A percentile compares a stretch with the other conserved stretches of the same genome.
Evolutionary conservation across 2,329 filamentous ascomycete genomes (phyloP).

Genomic region (Zymoseptoria crescenta): DNA sequence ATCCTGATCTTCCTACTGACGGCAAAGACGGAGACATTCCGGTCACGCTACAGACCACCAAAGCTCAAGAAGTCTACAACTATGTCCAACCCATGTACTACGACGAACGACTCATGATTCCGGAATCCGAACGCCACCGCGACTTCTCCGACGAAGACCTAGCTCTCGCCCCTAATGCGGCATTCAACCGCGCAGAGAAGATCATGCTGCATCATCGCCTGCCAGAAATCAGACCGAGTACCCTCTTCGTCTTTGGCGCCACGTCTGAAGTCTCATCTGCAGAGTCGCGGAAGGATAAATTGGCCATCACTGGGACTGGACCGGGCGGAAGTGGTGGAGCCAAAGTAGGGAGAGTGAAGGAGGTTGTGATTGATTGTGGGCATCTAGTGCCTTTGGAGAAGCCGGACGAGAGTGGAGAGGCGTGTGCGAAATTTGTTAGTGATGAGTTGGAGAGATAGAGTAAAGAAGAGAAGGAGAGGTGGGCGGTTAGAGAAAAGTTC

Average conservation of each 20-base stretch:
- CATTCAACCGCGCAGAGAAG: neutral
- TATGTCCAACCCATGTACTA: constrained; percentile 5
- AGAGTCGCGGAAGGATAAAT: constrained; percentile 28
- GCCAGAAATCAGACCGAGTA: neutral
- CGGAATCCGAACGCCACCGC: neutral
- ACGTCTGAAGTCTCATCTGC: neutral
- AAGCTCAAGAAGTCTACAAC: constrained; percentile 69
- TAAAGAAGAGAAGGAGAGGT: neutral
- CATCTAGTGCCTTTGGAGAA: constrained; percentile 78
- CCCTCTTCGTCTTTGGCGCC: neutral
- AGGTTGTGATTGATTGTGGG: constrained; percentile 57
- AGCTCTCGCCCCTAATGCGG: neutral
- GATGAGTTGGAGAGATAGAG: neutral
- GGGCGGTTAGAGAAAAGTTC: neutral
- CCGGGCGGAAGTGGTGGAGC: constrained; percentile 58
- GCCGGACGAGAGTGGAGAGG: constrained; percentile 56
- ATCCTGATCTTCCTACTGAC: constrained; percentile 34
- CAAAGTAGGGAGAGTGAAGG: constrained; percentile 54
- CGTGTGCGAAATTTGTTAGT: neutral
- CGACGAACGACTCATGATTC: constrained; percentile 2
- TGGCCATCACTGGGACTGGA: constrained; percentile 53
- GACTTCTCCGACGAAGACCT: constrained; percentile 2
- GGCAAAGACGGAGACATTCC: constrained; percentile 27
- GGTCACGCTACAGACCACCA: constrained; percentile 71
- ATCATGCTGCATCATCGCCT: neutral